Conservation (phyloP, 1,284 basidiomycete species). For the Sporisorium iseilematis-ciliati region DNA sequence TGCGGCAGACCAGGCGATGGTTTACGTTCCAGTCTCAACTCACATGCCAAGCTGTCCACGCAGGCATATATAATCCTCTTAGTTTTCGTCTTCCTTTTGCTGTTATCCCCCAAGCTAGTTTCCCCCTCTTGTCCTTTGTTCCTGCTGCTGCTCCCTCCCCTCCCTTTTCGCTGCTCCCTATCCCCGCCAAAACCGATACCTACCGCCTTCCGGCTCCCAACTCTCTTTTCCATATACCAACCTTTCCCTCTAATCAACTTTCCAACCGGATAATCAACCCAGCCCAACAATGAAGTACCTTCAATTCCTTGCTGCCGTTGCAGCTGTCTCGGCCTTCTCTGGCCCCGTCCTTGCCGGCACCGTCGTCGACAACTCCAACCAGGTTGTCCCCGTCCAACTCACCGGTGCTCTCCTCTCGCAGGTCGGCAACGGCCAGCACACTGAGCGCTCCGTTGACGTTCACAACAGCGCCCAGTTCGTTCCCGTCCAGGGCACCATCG, state of each 20-base stretch:
- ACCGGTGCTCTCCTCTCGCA: conserved; percentile 40
- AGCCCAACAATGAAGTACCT: conserved; percentile 51
- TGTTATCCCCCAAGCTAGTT: conserved; percentile 46
- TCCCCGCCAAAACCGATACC: conserved; percentile 19
- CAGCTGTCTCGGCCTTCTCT: conserved; percentile 51
- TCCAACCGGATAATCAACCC: conserved; percentile 6
- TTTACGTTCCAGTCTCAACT: conserved; percentile 16
- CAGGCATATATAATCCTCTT: conserved; percentile 33
- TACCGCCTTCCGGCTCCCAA: conserved; percentile 17
- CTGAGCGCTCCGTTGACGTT: conserved; percentile 35
- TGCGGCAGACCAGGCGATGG: neutral
- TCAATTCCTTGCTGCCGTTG: conserved; percentile 53
- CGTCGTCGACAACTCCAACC: conserved; percentile 43
- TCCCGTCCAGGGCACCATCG: conserved; percentile 38
- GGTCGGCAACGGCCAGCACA: conserved; percentile 44
- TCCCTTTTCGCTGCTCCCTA: conserved; percentile 19
- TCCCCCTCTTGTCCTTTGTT: conserved; percentile 20
- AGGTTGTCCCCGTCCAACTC: conserved; percentile 44
- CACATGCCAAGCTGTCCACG: conserved; percentile 12
- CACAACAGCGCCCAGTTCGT: conserved; percentile 44
- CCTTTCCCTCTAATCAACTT: conserved; percentile 13
- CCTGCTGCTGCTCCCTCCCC: conserved; percentile 42
- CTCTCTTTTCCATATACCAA: conserved; percentile 20
- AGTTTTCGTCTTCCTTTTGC: conserved; percentile 1
- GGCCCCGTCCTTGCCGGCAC: conserved; percentile 38